Base-by-base conservation (phyloP, 2,329 filamentous ascomycete genomes). In the Phialocephala subalpina region DNA sequence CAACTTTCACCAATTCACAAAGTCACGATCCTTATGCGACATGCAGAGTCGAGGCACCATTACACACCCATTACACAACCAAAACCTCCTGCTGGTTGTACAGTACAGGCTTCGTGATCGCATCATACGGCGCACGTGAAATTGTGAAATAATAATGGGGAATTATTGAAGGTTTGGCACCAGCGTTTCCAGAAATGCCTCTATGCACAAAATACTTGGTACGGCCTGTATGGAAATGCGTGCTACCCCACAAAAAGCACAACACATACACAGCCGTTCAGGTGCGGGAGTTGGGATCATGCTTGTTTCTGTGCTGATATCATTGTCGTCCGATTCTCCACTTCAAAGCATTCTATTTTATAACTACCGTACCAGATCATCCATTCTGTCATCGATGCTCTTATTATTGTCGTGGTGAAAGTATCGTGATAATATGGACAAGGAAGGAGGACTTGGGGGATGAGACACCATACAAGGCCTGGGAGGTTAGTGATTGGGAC, bases 171-270 rank as follows among this genome's bases (percentile, higher is more conserved):
- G 18, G 8, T 14, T 33, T 35, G 18, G 2, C 25, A 55, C 52
- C 52, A 55, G 3, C 27, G 52, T 55, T 36, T 25, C 52, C 27
- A 29, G 52, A 33, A n/a, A n/a, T n/a, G 25, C 27, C 25, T 33
- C 47, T 3, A 14, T 5, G 42, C 42, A 18, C 16, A 47, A 47
- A 47, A 47, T 14, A n/a, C 35, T 20, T 42, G 5, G n/a, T 22
- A 25, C 27, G 20, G 11, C 25, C 22, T 29, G n/a, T 8, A 22
- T 42, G 59, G 18, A 40, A 8, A 56, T 33, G 27, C 29, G 49
- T 62, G 11, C 35, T 63, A 63, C 62, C 62, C 61, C 61, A 63
- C 55, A 63, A 63, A 58, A 63, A 59, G 33, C 42, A 63, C 61
- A 63, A 64, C 56, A 59, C 61, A 63, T 42, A 59, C 61, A 63